Evolutionary conservation across 169 alveolate species (phyloP), one percentile per base, ranked within the genome.

Genomic region (Plasmodium coatneyi): DNA sequence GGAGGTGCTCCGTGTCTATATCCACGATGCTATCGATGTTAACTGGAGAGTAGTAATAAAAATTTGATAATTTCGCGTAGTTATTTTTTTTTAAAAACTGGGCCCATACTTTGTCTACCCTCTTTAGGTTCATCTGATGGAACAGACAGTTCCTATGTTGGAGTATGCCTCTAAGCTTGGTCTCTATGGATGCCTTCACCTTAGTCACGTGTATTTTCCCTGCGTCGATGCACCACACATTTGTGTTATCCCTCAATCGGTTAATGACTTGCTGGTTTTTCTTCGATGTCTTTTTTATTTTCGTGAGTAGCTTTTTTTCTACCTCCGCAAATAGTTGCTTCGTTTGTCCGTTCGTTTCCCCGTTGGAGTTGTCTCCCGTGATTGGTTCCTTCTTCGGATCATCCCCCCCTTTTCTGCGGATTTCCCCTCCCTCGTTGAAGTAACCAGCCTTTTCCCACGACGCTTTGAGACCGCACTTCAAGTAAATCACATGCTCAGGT

Each of bases 91-190:
- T 87, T 72, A 87, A 87, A 87, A 87, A 87, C 14, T 76, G 32
- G n/a, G 93, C 93, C 86, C 93, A 87, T 36, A 71, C n/a, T 79
- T 87, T 87, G 49, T 87, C 93, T 54, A 87, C 72, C 28, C 74
- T 78, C 49, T 41, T 76, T 34, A 87, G 56, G 49, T 79, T 87
- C 82, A 79, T 41, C 49, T 87, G 93, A 79, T 78, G 89, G 49
- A 78, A 87, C 60, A 87, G 81, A 66, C 81, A 60, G 46, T 87
- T 78, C 81, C 93, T 41, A 34, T 87, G 49, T 66, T 66, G 66
- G 32, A 87, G 43, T 25, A 76, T 16, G 2, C 81, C 46, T 34
- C 82, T 87, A 4, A 87, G 81, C 30, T 30, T 54, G 22, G 39
- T 56, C 46, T 87, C 93, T n/a, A 87, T 87, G 3, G 10, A 56